Evolutionary conservation across 345 rosid species (phyloP).

Genomic region (Acer saccharum): DNA sequence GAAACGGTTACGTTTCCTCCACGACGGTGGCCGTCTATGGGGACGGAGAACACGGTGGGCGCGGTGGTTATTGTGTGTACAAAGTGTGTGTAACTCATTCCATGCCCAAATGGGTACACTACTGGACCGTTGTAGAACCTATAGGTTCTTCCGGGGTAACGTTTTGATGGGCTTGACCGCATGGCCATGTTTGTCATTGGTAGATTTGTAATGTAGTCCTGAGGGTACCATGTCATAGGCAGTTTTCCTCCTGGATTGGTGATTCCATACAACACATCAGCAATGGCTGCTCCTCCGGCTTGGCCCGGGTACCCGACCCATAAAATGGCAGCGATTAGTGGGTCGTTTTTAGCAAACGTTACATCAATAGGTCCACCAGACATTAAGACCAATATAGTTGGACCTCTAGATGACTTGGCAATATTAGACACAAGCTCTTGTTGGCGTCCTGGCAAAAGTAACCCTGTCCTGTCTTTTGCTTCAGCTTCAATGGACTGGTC

Average conservation of each 20-base stretch:
- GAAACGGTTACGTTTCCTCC: slow-evolving; percentile 42
- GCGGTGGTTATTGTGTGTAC: slow-evolving; percentile 55
- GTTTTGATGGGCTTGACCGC: slow-evolving; percentile 54
- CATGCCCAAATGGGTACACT: slow-evolving; percentile 86
- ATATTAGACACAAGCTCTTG: slow-evolving; percentile 64
- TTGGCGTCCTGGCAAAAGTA: slow-evolving; percentile 79
- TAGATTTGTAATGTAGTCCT: slow-evolving; percentile 56
- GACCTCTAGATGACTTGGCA: slow-evolving; percentile 65
- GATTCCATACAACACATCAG: slow-evolving; percentile 70
- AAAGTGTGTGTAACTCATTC: slow-evolving; percentile 78
- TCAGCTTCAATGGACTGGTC: slow-evolving; percentile 92
- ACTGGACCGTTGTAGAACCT: slow-evolving; percentile 79
- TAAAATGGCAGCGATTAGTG: slow-evolving; percentile 52
- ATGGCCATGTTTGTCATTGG: slow-evolving; percentile 93
- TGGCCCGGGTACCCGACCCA: slow-evolving; percentile 99
- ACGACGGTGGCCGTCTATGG: slow-evolving; percentile 48
- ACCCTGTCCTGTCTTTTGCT: slow-evolving; percentile 59
- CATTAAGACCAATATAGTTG: slow-evolving; percentile 67
- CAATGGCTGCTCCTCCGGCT: slow-evolving; percentile 86
- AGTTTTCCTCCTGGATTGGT: slow-evolving; percentile 86
- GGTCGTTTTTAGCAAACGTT: slow-evolving; percentile 60
- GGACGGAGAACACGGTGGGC: slow-evolving; percentile 50
- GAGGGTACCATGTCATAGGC: slow-evolving; percentile 95
- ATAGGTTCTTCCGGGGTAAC: slow-evolving; percentile 85
- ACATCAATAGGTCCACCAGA: slow-evolving; percentile 89